phyloP scores from a whole-genome alignment of 495 filamentous ascomycete genomes.

The Aspergillus taichungensis region DNA sequence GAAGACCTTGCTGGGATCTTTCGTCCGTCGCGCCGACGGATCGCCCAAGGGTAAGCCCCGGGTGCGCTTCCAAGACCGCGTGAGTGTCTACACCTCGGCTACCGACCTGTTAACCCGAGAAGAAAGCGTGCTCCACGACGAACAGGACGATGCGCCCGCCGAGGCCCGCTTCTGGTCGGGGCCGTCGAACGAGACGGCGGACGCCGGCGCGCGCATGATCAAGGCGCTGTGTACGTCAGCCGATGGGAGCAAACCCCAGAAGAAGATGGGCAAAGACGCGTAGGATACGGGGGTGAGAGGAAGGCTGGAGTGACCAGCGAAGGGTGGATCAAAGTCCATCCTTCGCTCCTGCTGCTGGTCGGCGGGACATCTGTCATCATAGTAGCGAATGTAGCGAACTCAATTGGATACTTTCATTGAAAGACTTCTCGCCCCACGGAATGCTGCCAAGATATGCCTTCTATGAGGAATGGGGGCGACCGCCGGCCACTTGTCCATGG shows the following conservation, averaged over 20 bases:
- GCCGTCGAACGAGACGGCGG: conserved; percentile 15
- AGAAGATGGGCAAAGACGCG: conserved; percentile 5
- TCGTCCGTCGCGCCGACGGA: conserved; percentile 4
- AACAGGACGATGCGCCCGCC: conserved; percentile 18
- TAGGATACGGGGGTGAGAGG: background rate
- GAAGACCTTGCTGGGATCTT: conserved; percentile 51
- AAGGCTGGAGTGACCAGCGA: background rate
- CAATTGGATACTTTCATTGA: too few relatives aligned
- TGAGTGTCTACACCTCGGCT: conserved; percentile 25
- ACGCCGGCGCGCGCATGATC: conserved; percentile 31
- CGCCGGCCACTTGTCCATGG: too few relatives aligned
- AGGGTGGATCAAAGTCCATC: background rate
- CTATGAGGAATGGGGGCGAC: too few relatives aligned
- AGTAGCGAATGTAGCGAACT: too few relatives aligned
- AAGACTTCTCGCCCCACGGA: too few relatives aligned
- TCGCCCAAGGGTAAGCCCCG: conserved; percentile 17
- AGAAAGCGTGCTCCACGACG: conserved; percentile 16
- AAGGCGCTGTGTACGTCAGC: conserved; percentile 17
- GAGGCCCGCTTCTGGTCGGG: conserved; percentile 30
- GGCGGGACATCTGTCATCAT: too few relatives aligned
- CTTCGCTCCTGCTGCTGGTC: background rate
- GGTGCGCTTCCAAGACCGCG: conserved; percentile 33
- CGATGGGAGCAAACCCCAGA: background rate
- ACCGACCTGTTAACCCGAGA: conserved; percentile 7
- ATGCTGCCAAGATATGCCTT: too few relatives aligned